Evolutionary conservation across 2,329 filamentous ascomycete species (phyloP).

Genomic region (Epichloe sp.): DNA sequence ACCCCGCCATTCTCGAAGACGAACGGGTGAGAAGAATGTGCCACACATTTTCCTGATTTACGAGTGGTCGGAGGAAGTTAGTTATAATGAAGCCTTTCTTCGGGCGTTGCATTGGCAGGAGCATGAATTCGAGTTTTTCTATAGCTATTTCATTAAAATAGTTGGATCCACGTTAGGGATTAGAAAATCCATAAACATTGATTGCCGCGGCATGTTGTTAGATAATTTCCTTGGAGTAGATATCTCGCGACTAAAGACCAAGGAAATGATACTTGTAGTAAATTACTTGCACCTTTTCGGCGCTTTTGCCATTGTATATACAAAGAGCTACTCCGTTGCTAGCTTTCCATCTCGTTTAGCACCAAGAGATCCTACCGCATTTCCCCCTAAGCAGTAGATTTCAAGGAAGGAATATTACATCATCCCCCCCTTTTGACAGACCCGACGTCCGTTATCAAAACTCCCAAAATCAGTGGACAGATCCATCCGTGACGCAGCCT

Average conservation of each 20-base stretch:
- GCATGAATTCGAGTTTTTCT: slow-evolving; percentile 2
- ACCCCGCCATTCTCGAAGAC: background rate
- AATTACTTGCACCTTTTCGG: too few relatives aligned
- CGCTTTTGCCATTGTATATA: background rate
- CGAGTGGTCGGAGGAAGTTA: background rate
- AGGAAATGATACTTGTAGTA: background rate
- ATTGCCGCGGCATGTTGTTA: background rate
- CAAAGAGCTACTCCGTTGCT: background rate
- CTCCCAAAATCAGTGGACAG: slow-evolving; percentile 7
- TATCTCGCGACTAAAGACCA: too few relatives aligned
- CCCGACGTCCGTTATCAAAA: background rate
- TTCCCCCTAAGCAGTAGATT: background rate
- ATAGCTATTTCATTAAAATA: background rate
- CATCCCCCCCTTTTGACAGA: background rate
- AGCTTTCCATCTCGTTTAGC: background rate
- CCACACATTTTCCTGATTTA: background rate
- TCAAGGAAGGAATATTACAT: background rate
- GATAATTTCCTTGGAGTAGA: too few relatives aligned
- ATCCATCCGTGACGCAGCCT: slow-evolving; percentile 44
- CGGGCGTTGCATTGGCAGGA: slow-evolving; percentile 13
- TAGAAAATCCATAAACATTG: background rate
- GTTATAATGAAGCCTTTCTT: background rate
- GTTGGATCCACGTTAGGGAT: background rate
- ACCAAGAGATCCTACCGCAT: background rate
- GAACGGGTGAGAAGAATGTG: background rate